Evolutionary conservation across 2,329 filamentous ascomycete species (phyloP).

Genomic region (Fusarium haematococcum): DNA sequence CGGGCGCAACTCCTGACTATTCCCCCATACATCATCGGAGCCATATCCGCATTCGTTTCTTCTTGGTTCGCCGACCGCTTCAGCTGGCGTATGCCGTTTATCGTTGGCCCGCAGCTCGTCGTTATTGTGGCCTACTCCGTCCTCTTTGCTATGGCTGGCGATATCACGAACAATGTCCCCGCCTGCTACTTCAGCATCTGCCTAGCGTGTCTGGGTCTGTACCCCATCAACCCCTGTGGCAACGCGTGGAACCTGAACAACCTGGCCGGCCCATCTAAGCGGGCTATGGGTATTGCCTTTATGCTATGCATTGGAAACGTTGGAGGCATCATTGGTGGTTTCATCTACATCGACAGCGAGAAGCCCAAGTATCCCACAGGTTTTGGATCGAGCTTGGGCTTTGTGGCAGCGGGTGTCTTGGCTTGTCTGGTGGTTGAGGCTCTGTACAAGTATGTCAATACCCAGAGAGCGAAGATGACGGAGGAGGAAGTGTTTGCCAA

Average conservation of each 20-base stretch:
- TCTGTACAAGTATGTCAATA: slow-evolving; percentile 34
- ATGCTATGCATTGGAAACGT: slow-evolving; percentile 41
- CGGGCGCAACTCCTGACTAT: slow-evolving; percentile 44
- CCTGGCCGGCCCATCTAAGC: slow-evolving; percentile 44
- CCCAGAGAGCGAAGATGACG: slow-evolving; percentile 30
- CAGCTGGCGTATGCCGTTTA: slow-evolving; percentile 48
- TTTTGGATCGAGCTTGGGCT: slow-evolving; percentile 28
- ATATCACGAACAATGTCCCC: slow-evolving; percentile 12
- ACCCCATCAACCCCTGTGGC: slow-evolving; percentile 46
- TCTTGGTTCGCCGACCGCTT: slow-evolving; percentile 44
- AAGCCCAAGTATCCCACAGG: slow-evolving; percentile 34
- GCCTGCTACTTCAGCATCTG: slow-evolving; percentile 18
- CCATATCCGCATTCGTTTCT: slow-evolving; percentile 32
- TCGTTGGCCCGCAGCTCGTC: slow-evolving; percentile 40
- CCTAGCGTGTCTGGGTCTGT: slow-evolving; percentile 46
- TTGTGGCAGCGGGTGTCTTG: slow-evolving; percentile 8
- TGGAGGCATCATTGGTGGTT: slow-evolving; percentile 32
- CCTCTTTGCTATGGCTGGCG: slow-evolving; percentile 9
- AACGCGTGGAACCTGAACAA: slow-evolving; percentile 52
- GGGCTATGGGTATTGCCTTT: slow-evolving; percentile 48
- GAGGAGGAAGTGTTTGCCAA: slow-evolving; percentile 39
- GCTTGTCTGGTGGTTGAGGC: slow-evolving; percentile 32
- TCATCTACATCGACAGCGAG: slow-evolving; percentile 28
- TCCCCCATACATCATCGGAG: slow-evolving; percentile 45
- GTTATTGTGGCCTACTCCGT: slow-evolving; percentile 43